Evolutionary conservation across 2,329 filamentous ascomycete genomes (phyloP), one percentile per base, ranked within the genome.

Genomic region (Aspergillus pseudonomiae): DNA sequence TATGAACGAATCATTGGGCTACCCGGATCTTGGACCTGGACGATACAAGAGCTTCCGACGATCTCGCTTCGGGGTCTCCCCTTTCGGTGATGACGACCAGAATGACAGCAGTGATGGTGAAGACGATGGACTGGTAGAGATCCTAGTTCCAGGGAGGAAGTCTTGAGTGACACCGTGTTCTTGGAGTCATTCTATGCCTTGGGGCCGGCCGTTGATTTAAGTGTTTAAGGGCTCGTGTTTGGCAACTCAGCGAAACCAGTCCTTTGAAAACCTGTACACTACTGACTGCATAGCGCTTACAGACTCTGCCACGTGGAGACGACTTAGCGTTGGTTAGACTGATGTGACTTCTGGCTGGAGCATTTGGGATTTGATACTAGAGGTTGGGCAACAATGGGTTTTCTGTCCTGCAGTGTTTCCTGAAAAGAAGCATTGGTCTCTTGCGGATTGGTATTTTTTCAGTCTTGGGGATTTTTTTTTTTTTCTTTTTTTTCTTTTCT

Each of bases 1-100:
- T 43, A 79, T 87, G 32, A 86, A 88, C 46, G 87, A 90, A 66
- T 88, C 89, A 70, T 86, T 91, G 78, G 89, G 88, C 16, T 89
- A 91, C 63, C 90, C 90, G 68, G 88, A 87, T 67, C 87, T 90
- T 79, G 87, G 70, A 2, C 66, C 73, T 11, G 71, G 64, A 14
- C 70, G 75, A 57, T 79, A 78, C 61, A 71, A 72, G 48, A 89
- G 73, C 79, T 83, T 57, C 79, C 78, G 67, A 52, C 70, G 69
- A 63, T 70, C 74, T 54, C 73, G 71, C 55, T 64, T 70, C 46
- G 67, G 71, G 12, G 70, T 68, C 36, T 77, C 76, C 26, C 72
- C 77, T 26, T 77, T 74, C 36, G 75, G 74, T 10, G 73, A 77
- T 26, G 75, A 77, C 21, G 76, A 78, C 19, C 81, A 83, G n/a